Evolutionary conservation across 768 basidiomycete genomes (phyloP), one percentile per base, ranked within the genome.

Genomic region (Termitomyces sp.): DNA sequence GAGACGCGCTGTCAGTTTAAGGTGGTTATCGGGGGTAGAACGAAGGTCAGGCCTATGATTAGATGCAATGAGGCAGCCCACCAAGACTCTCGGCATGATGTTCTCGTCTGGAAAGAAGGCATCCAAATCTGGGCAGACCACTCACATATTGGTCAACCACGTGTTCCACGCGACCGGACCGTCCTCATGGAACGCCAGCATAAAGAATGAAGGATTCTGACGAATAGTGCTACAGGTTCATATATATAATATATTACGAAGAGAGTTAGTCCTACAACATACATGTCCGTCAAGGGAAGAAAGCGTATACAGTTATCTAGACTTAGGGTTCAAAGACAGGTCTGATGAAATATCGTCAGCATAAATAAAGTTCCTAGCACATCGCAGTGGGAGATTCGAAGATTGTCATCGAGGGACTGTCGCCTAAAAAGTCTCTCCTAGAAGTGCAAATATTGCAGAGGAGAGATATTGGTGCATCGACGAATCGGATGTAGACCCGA

Each of bases 1-100:
- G 29, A 52, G n/a, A n/a, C 9, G 50, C 38, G 40, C 11, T 20
- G 45, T 40, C 37, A 55, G 47, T 20, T 15, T 49, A 36, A 38
- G 14, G n/a, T 31, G 34, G 17, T 61, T 17, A 40, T 34, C 20
- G 40, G 29, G 10, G 34, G 15, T 25, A 60, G 2, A 45, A 32
- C 54, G 43, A 58, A 47, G 37, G 15, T 5, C 12, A 14, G 34
- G 49, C 25, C 38, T 53, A 10, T 45, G 47, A 48, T 58, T 48
- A 60, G 60, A 59, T 59, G 29, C 54, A 49, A 61, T 42, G 60
- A 59, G 60, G 60, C 57, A 43, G 15, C n/a, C 43, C 15, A 56
- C 36, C 57, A 55, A 25, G 36, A 46, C 52, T 61, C 45, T 38
- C 42, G 47, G 56, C 60, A 61, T 61, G 38, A 25, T 37, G 48